These are phyloP conservation scores for Tulasnella sp. DNA, from an alignment of 768 basidiomycete genomes.

Conservation along the genomic window DNA sequence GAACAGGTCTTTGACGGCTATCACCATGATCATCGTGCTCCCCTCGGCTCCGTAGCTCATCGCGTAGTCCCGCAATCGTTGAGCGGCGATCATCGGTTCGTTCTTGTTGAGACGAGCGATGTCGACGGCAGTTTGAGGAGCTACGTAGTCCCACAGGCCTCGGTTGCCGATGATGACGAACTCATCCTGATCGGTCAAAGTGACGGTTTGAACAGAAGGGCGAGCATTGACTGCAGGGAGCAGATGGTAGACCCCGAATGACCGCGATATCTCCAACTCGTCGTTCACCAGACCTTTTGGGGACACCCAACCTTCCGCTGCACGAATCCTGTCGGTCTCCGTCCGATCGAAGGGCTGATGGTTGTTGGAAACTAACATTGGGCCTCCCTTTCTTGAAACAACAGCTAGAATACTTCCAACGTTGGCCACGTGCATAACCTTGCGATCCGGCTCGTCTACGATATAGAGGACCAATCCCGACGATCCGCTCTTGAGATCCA, in stretches of 20 bases:
- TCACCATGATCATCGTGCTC: slow-evolving; percentile 97
- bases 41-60: slow-evolving; percentile 94
- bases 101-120: slow-evolving; percentile 67
- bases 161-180: slow-evolving; percentile 94
- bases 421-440: slow-evolving; percentile 84
- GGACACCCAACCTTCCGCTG: slow-evolving; percentile 92
- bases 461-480: slow-evolving; percentile 87
- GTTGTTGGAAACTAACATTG: slow-evolving; percentile 66
- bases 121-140: slow-evolving; percentile 93
- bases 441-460: slow-evolving; percentile 44
- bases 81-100: slow-evolving; percentile 86
- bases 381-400: slow-evolving; percentile 65
- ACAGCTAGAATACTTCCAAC: slow-evolving; percentile 86
- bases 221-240: slow-evolving; percentile 87
- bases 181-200: slow-evolving; percentile 81
- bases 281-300: slow-evolving; percentile 88
- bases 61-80: slow-evolving; percentile 94
- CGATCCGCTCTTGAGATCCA: slow-evolving; percentile 62
- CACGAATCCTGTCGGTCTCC: slow-evolving; percentile 83
- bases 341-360: slow-evolving; percentile 87
- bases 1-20: slow-evolving; percentile 77
- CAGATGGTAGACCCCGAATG: slow-evolving; percentile 89
- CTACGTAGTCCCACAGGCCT: slow-evolving; percentile 90
- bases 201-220: slow-evolving; percentile 68
- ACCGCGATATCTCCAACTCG: slow-evolving; percentile 84